phyloP scores from a whole-genome alignment of 1,284 basidiomycete species.

The Ganoderma meredithae region DNA sequence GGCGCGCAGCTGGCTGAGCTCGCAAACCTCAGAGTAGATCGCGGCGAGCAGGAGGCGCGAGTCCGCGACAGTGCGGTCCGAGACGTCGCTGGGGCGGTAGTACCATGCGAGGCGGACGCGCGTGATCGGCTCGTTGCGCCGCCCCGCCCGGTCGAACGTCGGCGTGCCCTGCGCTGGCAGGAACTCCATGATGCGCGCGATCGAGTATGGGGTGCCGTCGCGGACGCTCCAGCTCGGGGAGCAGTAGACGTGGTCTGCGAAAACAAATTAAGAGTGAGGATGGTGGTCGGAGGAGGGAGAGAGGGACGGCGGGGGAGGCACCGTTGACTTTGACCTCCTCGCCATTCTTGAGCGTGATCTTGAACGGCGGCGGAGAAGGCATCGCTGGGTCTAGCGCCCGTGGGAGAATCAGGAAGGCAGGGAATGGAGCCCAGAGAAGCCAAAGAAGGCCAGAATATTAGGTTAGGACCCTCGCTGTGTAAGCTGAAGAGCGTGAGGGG shows the following conservation, averaged over 20 bases:
- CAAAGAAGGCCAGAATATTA: conserved; percentile 2
- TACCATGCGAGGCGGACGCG: conserved; percentile 93
- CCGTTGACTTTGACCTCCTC: conserved; percentile 85
- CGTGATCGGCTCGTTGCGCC: conserved; percentile 66
- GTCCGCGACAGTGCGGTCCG: conserved; percentile 85
- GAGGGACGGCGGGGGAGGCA: conserved; percentile 45
- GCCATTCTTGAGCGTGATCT: conserved; percentile 71
- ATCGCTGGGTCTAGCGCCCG: conserved; percentile 25
- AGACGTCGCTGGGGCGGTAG: conserved; percentile 91
- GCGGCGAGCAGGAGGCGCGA: conserved; percentile 91
- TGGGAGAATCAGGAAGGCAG: conserved; percentile 11
- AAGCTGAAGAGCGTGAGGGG: not conserved
- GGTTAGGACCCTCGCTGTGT: not conserved
- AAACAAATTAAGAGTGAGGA: conserved; percentile 43
- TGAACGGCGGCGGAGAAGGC: conserved; percentile 33
- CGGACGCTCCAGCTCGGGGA: conserved; percentile 90
- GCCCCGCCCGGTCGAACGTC: conserved; percentile 54
- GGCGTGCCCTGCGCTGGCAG: conserved; percentile 76
- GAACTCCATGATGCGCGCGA: conserved; percentile 97
- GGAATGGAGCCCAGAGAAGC: conserved; percentile 14
- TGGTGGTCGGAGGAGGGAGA: conserved; percentile 15
- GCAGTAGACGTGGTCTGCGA: conserved; percentile 92
- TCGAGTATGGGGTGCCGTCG: conserved; percentile 92
- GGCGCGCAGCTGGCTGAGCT: conserved; percentile 89
- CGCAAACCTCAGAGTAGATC: conserved; percentile 95